Evolutionary conservation across 345 rosid species (phyloP), one percentile per base, ranked within the genome.

Genomic region (Euphorbia peplus): DNA sequence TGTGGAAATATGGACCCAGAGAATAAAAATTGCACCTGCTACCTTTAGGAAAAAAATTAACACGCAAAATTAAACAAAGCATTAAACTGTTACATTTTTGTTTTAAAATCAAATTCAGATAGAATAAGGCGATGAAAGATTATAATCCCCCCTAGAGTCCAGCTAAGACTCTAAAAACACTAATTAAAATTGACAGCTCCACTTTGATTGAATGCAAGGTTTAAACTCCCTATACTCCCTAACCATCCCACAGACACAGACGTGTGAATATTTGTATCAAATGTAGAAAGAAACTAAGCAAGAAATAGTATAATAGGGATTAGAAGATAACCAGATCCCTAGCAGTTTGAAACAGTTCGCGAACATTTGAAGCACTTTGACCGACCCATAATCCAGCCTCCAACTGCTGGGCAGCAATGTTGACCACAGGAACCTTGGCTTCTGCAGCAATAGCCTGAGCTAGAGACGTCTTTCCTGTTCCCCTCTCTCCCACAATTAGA

Each of bases 301-400:
- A 51, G 51, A 61, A 41, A 69, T 50, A 59, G 68, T 21, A 66
- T 29, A 70, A 54, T 53, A 63, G 72, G 68, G 80, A 51, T 63
- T 63, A 55, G 59, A 63, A 81, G 70, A 75, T 75, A 75, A 92
- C 98, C 95, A 92, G 71, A 75, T 92, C 97, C 79, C 98, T 87
- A 42, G 98, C 98, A 58, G 98, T 87, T 80, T 90, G 96, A 83
- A 92, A 92, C 81, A 92, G 87, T 81, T 92, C 98, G 77, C 98
- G 86, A 76, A 92, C 89, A 81, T 92, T 92, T 5, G 98, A 90
- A 59, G 98, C 98, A 81, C 98, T 87, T 82, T 92, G 98, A 67
- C 98, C 98, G 80, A 92, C 97, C 98, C 97, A 92, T 41, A 90
- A 77, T 48, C 98, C 98, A 76, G 97, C 96, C 84, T 92, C 98